phyloP scores from a whole-genome alignment of 2,329 filamentous ascomycete genomes.

The Pseudogymnoascus sp. region DNA sequence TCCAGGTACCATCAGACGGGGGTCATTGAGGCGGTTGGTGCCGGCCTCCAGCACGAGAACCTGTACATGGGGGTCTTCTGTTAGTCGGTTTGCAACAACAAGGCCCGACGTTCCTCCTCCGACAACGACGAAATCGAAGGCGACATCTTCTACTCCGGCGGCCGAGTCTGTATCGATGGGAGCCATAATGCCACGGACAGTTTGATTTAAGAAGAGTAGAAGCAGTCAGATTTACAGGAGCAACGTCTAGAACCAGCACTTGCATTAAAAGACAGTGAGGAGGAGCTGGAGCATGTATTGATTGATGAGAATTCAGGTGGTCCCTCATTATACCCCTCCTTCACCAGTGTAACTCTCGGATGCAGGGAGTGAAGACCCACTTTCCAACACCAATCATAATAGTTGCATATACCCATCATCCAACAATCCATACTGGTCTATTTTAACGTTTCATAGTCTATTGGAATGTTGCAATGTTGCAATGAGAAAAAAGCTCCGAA shows the following conservation, averaged over 20 bases:
- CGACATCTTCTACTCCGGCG: neutral
- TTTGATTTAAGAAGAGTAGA: neutral
- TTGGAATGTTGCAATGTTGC: neutral
- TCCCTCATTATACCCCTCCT: neutral
- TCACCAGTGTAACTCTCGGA: neutral
- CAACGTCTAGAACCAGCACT: neutral
- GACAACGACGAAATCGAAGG: slow-evolving; percentile 35
- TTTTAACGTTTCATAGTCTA: neutral
- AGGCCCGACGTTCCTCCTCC: slow-evolving; percentile 39
- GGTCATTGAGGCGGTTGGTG: slow-evolving; percentile 28
- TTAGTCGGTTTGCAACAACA: slow-evolving; percentile 33
- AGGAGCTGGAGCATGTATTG: neutral
- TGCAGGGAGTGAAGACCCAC: neutral
- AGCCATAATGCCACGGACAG: neutral
- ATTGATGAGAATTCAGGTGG: neutral
- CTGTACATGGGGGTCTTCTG: slow-evolving; percentile 28
- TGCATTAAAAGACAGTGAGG: neutral
- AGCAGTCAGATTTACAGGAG: neutral
- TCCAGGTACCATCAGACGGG: slow-evolving; percentile 31
- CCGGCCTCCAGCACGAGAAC: slow-evolving; percentile 36
- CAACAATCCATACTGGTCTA: neutral
- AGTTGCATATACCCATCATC: neutral
- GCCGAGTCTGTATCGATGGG: neutral
- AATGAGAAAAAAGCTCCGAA: neutral
- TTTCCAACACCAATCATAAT: neutral